Evolutionary conservation across 495 filamentous ascomycete species (phyloP).

Genomic region (Barbatosphaeria neglecta): DNA sequence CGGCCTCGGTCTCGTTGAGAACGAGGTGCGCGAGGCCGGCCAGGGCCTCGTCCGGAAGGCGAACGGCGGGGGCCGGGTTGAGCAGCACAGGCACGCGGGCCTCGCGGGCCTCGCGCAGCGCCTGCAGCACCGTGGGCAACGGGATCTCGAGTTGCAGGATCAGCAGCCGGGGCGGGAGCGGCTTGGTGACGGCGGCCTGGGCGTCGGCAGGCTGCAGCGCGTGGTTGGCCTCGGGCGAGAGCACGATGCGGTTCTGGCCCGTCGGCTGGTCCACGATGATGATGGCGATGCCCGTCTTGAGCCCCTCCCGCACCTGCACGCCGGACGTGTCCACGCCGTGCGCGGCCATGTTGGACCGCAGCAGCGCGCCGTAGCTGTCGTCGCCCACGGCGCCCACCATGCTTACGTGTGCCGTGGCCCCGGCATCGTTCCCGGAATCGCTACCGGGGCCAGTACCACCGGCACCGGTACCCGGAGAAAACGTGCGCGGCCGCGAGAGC

Average conservation of each 20-base stretch:
- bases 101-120: conserved; percentile 41
- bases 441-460: too few relatives aligned
- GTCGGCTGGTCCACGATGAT: conserved; percentile 69
- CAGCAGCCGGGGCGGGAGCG: conserved; percentile 47
- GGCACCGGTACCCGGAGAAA: too few relatives aligned
- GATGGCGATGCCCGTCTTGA: conserved; percentile 67
- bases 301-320: conserved; percentile 34
- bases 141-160: conserved; percentile 89
- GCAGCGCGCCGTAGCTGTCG: conserved; percentile 47
- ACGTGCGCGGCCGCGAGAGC: conserved; percentile 22
- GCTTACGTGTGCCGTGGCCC: conserved; percentile 45
- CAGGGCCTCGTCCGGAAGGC: conserved; percentile 57
- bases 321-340: conserved; percentile 53
- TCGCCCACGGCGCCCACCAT: conserved; percentile 80
- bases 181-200: conserved; percentile 5
- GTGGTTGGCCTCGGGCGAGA: conserved; percentile 72
- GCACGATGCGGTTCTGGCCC: conserved; percentile 80
- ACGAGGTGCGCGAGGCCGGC: conserved; percentile 63
- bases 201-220: conserved; percentile 11
- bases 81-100: conserved; percentile 51
- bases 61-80: conserved; percentile 74
- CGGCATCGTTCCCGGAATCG: conserved; percentile 12
- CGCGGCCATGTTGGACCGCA: conserved; percentile 37
- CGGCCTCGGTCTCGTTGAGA: conserved; percentile 85
- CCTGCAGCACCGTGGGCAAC: conserved; percentile 53